phyloP scores from a whole-genome alignment of 2,329 filamentous ascomycete species.

The Diplodia sapinea region DNA sequence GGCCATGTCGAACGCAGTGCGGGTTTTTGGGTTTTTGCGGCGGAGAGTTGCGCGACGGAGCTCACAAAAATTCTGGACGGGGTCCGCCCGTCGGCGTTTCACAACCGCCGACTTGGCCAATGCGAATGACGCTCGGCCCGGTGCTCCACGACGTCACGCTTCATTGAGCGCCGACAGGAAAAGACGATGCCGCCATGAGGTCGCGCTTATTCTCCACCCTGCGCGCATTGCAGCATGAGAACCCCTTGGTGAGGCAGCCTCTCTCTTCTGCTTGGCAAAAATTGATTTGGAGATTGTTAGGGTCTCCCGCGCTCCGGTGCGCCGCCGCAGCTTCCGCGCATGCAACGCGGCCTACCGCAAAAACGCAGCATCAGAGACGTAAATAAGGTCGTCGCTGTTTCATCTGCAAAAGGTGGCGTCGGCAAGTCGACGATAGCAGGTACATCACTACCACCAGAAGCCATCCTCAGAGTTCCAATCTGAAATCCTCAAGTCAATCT shows the following conservation, averaged over 20 bases:
- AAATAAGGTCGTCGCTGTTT: conserved; percentile 92
- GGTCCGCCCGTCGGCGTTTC: conserved; percentile 4
- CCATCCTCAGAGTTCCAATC: not conserved
- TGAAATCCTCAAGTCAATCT: conserved; percentile 66
- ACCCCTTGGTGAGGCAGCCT: conserved; percentile 70
- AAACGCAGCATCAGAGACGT: conserved; percentile 83
- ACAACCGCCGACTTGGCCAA: not conserved
- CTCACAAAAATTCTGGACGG: conserved; percentile 27
- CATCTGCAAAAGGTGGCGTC: conserved; percentile 96
- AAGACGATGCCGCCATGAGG: conserved; percentile 41
- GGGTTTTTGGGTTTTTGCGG: conserved; percentile 37
- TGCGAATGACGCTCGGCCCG: not conserved
- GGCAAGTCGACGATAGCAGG: conserved; percentile 94
- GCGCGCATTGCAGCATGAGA: conserved; percentile 72
- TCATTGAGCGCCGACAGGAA: not conserved
- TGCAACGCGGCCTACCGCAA: conserved; percentile 81
- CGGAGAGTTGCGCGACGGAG: not conserved
- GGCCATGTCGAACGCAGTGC: conserved; percentile 41
- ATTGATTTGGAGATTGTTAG: conserved; percentile 54
- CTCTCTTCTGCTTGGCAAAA: not conserved
- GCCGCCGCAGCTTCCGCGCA: conserved; percentile 70
- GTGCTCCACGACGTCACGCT: conserved; percentile 26
- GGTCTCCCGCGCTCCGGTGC: conserved; percentile 79
- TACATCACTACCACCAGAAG: conserved; percentile 41
- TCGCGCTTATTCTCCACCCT: conserved; percentile 62